These are phyloP conservation scores for Ophiostoma sp. DNA, from an alignment of 2,329 filamentous ascomycete genomes.

Conservation along the genomic window DNA sequence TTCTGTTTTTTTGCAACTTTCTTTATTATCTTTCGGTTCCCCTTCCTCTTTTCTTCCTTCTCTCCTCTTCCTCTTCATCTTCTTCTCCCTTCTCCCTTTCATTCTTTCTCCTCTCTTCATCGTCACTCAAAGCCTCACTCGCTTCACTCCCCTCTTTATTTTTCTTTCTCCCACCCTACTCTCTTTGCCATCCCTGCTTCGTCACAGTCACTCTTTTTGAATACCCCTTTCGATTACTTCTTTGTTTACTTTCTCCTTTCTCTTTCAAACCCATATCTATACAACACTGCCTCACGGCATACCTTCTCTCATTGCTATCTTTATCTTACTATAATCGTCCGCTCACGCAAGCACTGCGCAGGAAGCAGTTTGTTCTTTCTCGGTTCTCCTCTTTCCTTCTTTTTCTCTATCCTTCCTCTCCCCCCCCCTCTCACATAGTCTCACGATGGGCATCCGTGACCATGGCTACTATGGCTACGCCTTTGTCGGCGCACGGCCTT, in stretches of 20 bases:
- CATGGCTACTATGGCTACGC: constrained; percentile 53
- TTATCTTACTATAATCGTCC: not conserved
- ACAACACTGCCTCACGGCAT: constrained; percentile 1
- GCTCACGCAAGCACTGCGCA: no score
- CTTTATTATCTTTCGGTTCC: constrained; percentile 20
- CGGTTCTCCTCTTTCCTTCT: not conserved
- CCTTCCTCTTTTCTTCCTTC: not conserved
- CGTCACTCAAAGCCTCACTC: not conserved
- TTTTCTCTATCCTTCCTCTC: not conserved
- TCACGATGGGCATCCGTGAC: constrained; percentile 30
- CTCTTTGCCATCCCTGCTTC: not conserved
- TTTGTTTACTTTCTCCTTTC: constrained; percentile 12
- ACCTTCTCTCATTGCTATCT: not conserved
- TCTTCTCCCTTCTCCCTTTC: not conserved
- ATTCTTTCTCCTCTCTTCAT: not conserved
- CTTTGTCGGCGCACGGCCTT: constrained; percentile 66
- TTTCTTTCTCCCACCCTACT: not conserved
- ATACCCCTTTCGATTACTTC: not conserved
- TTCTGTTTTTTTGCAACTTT: constrained; percentile 16
- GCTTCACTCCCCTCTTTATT: not conserved
- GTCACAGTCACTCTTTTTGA: not conserved
- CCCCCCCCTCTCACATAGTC: not conserved
- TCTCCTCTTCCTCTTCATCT: not conserved
- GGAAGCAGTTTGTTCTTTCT: not conserved
- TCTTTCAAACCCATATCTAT: not conserved